phyloP scores from a whole-genome alignment of 768 basidiomycete species.

The Solioccasus polychromus region DNA sequence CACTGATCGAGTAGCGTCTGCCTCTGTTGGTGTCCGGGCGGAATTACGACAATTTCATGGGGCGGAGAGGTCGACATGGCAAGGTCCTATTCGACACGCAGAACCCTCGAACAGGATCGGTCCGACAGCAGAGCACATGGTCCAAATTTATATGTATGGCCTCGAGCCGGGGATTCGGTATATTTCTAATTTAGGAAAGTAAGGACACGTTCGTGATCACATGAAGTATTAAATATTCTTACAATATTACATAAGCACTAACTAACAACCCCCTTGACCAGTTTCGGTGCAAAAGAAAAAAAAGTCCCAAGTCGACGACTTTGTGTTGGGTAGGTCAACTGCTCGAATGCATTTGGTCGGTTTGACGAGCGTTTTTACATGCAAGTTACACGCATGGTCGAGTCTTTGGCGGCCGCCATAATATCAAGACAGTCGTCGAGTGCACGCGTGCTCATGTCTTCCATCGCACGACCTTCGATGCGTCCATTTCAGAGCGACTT shows the following conservation, averaged over 20 bases:
- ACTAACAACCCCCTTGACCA: background rate
- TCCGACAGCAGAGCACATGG: constrained; percentile 15
- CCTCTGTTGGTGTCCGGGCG: constrained; percentile 36
- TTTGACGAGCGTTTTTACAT: background rate
- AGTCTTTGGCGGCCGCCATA: constrained; percentile 57
- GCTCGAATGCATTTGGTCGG: background rate
- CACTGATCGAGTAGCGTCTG: constrained; percentile 61
- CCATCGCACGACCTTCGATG: constrained; percentile 30
- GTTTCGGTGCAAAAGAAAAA: too few species aligned
- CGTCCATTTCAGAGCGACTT: constrained; percentile 44
- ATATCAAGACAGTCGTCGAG: constrained; percentile 36
- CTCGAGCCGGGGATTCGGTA: constrained; percentile 18
- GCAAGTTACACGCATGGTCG: too few species aligned
- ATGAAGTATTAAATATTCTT: too few species aligned
- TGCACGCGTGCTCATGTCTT: constrained; percentile 26
- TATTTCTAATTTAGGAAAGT: too few species aligned
- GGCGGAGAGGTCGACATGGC: too few species aligned
- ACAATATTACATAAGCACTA: constrained; percentile 28
- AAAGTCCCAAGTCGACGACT: too few species aligned
- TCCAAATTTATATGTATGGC: constrained; percentile 4
- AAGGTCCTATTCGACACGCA: constrained; percentile 12
- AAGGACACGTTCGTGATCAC: too few species aligned
- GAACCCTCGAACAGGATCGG: constrained; percentile 16
- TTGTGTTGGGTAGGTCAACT: constrained; percentile 12
- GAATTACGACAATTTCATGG: constrained; percentile 58